Percentiles rank a stretch among this genome's conserved stretches.
Conservation (phyloP, 1,284 basidiomycete genomes). For the Testicularia cyperi region DNA sequence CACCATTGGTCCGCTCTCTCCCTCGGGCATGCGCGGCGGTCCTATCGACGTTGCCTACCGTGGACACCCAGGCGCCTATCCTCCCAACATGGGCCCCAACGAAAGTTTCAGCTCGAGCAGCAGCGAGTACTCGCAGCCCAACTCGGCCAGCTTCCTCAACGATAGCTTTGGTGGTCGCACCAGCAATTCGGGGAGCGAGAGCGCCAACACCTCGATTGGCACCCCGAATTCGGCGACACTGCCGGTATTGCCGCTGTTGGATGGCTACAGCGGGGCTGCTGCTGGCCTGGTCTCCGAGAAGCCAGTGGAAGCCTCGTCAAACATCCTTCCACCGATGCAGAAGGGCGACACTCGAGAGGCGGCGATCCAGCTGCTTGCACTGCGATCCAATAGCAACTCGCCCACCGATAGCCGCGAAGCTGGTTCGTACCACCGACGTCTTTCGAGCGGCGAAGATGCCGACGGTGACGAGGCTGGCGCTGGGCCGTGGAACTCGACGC, state of each 20-base stretch:
- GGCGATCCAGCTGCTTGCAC: slow-evolving; percentile 32
- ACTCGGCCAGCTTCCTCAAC: slow-evolving; percentile 33
- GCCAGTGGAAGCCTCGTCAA: not conserved
- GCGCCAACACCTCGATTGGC: slow-evolving; percentile 30
- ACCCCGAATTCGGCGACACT: slow-evolving; percentile 22
- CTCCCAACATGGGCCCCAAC: slow-evolving; percentile 1
- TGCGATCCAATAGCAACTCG: slow-evolving; percentile 34
- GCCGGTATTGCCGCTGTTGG: slow-evolving; percentile 16
- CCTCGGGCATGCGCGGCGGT: not conserved
- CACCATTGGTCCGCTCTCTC: slow-evolving; percentile 8
- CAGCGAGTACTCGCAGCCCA: slow-evolving; percentile 34
- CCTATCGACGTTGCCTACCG: not conserved
- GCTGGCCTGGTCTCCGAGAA: slow-evolving; percentile 4
- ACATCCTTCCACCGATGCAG: slow-evolving; percentile 10
- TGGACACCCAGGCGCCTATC: no score
- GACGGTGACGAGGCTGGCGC: slow-evolving; percentile 14
- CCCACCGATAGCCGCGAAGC: slow-evolving; percentile 29
- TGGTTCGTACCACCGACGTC: slow-evolving; percentile 2
- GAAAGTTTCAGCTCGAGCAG: slow-evolving; percentile 33
- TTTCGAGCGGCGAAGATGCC: slow-evolving; percentile 6
- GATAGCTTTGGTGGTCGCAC: slow-evolving; percentile 32
- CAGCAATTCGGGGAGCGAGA: slow-evolving; percentile 30
- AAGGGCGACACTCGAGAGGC: slow-evolving; percentile 36
- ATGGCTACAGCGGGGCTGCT: slow-evolving; percentile 5
- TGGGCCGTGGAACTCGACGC: slow-evolving; percentile 30